phyloP scores from a whole-genome alignment of 208 protist genomes.

The Trypanosoma vivax region DNA sequence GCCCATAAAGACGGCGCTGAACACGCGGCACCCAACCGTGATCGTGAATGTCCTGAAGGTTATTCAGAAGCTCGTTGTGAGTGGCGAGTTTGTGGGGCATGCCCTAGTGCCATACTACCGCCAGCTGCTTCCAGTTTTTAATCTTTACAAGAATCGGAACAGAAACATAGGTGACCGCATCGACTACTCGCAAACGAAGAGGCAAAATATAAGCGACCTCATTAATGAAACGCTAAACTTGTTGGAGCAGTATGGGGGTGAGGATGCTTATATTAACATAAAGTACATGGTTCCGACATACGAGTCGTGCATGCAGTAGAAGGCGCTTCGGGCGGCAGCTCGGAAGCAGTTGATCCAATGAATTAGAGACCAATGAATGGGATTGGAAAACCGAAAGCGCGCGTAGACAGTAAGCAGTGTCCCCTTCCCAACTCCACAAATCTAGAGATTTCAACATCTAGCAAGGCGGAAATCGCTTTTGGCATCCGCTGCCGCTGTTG shows the following conservation, averaged over 20 bases:
- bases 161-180: constrained; percentile 91
- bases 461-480: no score
- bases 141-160: constrained; percentile 95
- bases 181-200: constrained; percentile 94
- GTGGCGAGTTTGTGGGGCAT: constrained; percentile 92
- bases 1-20: constrained; percentile 97
- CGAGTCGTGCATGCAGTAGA: constrained; percentile 73
- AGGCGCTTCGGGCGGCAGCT: neutral
- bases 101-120: constrained; percentile 98
- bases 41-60: constrained; percentile 94
- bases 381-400: no score
- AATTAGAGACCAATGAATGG: constrained; percentile 7
- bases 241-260: constrained; percentile 86
- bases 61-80: constrained; percentile 94
- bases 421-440: no score
- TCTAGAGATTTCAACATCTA: no score
- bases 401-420: no score
- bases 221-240: constrained; percentile 97
- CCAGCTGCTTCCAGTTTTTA: constrained; percentile 98
- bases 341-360: neutral
- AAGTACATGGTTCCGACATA: constrained; percentile 95
- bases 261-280: constrained; percentile 94
- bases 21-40: constrained; percentile 95
- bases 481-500: no score
- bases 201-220: constrained; percentile 91